Conservation (phyloP, 2,329 filamentous ascomycete species). For the Fonsecaea pugnacius region DNA sequence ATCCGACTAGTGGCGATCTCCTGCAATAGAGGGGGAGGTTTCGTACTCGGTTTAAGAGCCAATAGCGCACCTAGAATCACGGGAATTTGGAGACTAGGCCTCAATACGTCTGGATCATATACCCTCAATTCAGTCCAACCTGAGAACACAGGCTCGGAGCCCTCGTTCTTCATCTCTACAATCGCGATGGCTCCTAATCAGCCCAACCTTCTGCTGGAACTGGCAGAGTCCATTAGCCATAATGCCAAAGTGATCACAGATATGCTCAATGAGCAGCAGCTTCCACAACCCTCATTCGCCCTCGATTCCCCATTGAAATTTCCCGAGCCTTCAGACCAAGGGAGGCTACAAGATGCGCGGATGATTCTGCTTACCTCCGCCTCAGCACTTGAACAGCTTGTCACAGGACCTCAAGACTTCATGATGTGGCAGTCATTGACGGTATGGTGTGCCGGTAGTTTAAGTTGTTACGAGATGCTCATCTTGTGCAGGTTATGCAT, state of each 20-base stretch:
- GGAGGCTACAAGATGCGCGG: constrained; percentile 12
- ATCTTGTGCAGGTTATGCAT: constrained; percentile 19
- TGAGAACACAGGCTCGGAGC: too few relatives aligned
- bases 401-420: constrained; percentile 3
- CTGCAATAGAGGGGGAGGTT: too few relatives aligned
- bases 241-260: constrained; percentile 5
- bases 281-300: constrained; percentile 7
- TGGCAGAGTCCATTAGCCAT: constrained; percentile 8
- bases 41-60: too few relatives aligned
- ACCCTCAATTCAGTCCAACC: too few relatives aligned
- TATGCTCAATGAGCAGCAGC: constrained; percentile 3
- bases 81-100: too few relatives aligned
- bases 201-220: too few relatives aligned
- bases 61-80: too few relatives aligned
- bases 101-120: too few relatives aligned
- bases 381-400: constrained; percentile 11
- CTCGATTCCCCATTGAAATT: neutral
- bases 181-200: too few relatives aligned
- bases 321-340: neutral
- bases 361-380: constrained; percentile 12
- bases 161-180: too few relatives aligned
- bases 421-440: constrained; percentile 17
- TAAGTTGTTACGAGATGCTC: neutral
- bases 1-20: too few relatives aligned
- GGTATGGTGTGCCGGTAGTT: neutral